Percentiles rank a stretch among this genome's conserved stretches.
Evolutionary conservation across 805 yeast species (phyloP).

Genomic region (Monosporozyma aquatica): DNA sequence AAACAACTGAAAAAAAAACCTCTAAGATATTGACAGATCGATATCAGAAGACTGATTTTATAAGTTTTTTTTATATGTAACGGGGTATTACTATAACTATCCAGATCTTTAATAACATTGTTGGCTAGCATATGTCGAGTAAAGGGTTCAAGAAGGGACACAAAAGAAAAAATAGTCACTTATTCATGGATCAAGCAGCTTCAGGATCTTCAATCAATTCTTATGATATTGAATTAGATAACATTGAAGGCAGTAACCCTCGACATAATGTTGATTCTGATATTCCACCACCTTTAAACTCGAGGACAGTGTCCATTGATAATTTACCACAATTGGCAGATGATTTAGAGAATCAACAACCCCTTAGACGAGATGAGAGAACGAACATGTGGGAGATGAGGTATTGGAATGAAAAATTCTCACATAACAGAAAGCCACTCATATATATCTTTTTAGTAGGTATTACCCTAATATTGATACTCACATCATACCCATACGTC

Average conservation of each 20-base stretch:
- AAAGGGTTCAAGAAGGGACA: constrained; percentile 13
- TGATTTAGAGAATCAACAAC: constrained; percentile 7
- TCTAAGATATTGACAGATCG: no score
- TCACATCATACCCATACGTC: no score
- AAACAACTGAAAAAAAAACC: no score
- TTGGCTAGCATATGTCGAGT: not conserved
- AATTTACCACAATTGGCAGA: not conserved
- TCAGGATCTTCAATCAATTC: constrained; percentile 15
- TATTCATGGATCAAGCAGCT: constrained; percentile 19
- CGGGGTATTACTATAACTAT: no score
- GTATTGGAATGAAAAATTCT: constrained; percentile 9
- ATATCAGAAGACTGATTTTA: no score
- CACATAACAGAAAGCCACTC: not conserved
- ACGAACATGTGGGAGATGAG: constrained; percentile 7
- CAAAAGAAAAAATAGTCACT: constrained; percentile 25
- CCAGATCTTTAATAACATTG: no score
- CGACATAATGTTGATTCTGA: no score
- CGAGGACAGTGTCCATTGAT: not conserved
- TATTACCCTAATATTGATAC: not conserved
- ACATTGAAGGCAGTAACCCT: not conserved
- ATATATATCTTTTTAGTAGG: not conserved
- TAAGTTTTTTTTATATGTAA: no score
- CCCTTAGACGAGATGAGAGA: not conserved
- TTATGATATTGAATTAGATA: constrained; percentile 5
- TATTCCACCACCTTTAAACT: constrained; percentile 4